phyloP scores from a whole-genome alignment of 352 stramenopile species.

The Pythium brassicae region DNA sequence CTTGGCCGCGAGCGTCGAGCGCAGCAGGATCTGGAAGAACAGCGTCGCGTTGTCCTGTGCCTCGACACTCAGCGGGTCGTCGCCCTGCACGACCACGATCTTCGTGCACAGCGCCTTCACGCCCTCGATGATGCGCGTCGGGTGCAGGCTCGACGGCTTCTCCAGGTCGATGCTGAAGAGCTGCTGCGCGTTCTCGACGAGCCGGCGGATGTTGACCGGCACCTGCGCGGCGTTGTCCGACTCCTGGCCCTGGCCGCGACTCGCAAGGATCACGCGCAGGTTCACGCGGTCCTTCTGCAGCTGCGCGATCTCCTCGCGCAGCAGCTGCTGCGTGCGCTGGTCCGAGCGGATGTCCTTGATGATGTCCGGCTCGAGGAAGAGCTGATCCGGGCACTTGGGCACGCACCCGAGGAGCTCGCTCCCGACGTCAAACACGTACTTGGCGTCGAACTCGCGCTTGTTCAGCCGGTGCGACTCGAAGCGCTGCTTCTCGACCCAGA shows the following conservation, averaged over 20 bases:
- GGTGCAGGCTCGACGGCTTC: conserved; percentile 92
- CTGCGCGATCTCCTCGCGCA: conserved; percentile 93
- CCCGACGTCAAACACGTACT: conserved; percentile 91
- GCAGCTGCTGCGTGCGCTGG: conserved; percentile 89
- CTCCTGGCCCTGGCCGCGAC: conserved; percentile 92
- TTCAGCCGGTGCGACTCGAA: conserved; percentile 90
- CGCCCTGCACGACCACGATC: conserved; percentile 95
- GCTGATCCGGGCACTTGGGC: conserved; percentile 77
- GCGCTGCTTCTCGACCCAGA: conserved; percentile 99
- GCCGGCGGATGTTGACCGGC: conserved; percentile 91
- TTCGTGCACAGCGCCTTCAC: conserved; percentile 93
- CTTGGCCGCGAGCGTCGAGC: conserved; percentile 96
- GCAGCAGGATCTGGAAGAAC: conserved; percentile 97
- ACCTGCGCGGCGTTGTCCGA: conserved; percentile 88
- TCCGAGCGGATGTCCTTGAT: conserved; percentile 92
- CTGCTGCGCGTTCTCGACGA: conserved; percentile 97
- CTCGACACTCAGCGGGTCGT: conserved; percentile 94
- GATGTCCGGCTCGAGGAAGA: conserved; percentile 82
- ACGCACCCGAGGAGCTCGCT: conserved; percentile 91
- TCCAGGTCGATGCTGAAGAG: conserved; percentile 92
- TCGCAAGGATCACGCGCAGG: conserved; percentile 93
- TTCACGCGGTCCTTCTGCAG: conserved; percentile 94
- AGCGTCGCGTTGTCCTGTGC: conserved; percentile 98
- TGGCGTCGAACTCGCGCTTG: conserved; percentile 92
- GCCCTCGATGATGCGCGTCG: conserved; percentile 83